Percentiles rank a stretch among this genome's conserved stretches.
These are phyloP conservation scores for Aureobasidium sp. DNA, from an alignment of 2,329 filamentous ascomycete genomes.

Conservation along the genomic window DNA sequence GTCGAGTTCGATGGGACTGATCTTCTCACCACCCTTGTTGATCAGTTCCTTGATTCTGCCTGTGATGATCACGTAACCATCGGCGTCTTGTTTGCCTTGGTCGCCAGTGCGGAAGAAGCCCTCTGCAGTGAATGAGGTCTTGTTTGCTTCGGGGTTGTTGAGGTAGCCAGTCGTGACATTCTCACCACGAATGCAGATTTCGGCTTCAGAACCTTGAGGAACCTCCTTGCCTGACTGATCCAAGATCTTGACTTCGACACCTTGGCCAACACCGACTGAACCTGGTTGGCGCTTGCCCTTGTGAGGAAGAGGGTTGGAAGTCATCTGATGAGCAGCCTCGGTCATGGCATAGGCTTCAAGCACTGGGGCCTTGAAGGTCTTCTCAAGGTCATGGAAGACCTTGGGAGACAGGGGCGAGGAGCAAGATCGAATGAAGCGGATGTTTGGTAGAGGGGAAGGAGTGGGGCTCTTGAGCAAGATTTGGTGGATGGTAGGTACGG, in stretches of 20 bases:
- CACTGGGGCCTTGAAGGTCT: constrained; percentile 67
- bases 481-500: constrained; percentile 87
- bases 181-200: constrained; percentile 74
- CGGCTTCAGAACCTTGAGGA: constrained; percentile 60
- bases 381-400: constrained; percentile 70
- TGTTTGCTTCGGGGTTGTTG: constrained; percentile 72
- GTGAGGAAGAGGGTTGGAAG: constrained; percentile 54
- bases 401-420: constrained; percentile 77
- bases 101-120: constrained; percentile 86
- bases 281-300: constrained; percentile 68
- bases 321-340: constrained; percentile 80
- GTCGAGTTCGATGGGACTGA: constrained; percentile 79
- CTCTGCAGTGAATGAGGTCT: constrained; percentile 60
- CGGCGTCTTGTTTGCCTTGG: constrained; percentile 69
- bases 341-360: constrained; percentile 92
- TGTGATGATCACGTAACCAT: constrained; percentile 78
- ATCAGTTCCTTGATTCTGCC: constrained; percentile 92
- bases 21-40: constrained; percentile 86
- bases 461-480: constrained; percentile 69
- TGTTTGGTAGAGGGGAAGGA: constrained; percentile 59
- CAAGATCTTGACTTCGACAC: constrained; percentile 72
- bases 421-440: constrained; percentile 83
- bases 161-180: constrained; percentile 82
- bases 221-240: constrained; percentile 63
- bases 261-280: constrained; percentile 74